Evolutionary conservation across 2,329 filamentous ascomycete species (phyloP).

Genomic region (Claviceps sp.): DNA sequence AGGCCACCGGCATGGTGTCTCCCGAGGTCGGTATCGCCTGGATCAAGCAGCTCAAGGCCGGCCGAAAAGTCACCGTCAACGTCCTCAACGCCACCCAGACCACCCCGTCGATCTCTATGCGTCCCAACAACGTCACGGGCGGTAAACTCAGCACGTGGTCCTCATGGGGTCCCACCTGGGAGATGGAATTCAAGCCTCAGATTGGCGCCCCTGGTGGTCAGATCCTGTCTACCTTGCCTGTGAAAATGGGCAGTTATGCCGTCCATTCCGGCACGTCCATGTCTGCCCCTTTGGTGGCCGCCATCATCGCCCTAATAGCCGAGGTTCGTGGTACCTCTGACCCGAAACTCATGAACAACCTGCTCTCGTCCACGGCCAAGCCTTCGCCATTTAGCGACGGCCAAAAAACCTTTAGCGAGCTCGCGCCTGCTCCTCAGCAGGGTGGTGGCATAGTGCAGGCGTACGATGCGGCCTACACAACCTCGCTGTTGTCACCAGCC

Average conservation of each 20-base stretch:
- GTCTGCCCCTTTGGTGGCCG: conserved; percentile 42
- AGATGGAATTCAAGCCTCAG: conserved; percentile 41
- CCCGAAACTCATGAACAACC: conserved; percentile 32
- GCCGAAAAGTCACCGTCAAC: conserved; percentile 18
- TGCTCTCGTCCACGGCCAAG: conserved; percentile 36
- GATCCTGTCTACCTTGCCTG: conserved; percentile 43
- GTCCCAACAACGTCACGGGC: conserved; percentile 19
- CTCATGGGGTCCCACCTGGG: conserved; percentile 47
- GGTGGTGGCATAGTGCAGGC: conserved; percentile 47
- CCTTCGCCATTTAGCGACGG: conserved; percentile 33
- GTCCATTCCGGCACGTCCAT: conserved; percentile 46
- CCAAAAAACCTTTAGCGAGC: conserved; percentile 17
- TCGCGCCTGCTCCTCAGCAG: conserved; percentile 46
- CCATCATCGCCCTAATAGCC: conserved; percentile 37
- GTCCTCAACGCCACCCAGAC: not conserved
- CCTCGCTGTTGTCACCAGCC: conserved; percentile 36
- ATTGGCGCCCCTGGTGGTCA: conserved; percentile 40
- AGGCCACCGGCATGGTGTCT: conserved; percentile 14
- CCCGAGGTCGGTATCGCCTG: conserved; percentile 32
- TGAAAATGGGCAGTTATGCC: conserved; percentile 31
- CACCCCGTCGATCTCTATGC: not conserved
- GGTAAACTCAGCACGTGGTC: conserved; percentile 39
- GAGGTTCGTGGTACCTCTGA: conserved; percentile 35
- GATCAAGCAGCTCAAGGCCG: conserved; percentile 24
- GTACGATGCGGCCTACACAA: conserved; percentile 41